phyloP scores from a whole-genome alignment of 2,329 filamentous ascomycete genomes.

The Botrytis byssoidea region DNA sequence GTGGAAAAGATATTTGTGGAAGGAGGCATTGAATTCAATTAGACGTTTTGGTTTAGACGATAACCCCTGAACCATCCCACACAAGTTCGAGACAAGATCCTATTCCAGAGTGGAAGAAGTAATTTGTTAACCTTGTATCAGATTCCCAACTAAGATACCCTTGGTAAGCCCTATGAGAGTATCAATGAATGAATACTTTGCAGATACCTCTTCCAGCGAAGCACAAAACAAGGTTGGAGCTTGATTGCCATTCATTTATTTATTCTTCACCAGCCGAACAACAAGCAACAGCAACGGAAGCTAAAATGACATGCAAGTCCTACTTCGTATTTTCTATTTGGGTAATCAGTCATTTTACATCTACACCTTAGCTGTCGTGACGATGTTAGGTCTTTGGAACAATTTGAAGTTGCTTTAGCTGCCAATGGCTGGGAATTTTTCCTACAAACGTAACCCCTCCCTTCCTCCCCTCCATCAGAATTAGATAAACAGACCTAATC shows the following conservation, averaged over 20 bases:
- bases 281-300: not conserved
- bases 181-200: not conserved
- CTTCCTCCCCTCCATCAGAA: not conserved
- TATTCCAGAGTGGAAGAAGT: not conserved
- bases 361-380: not conserved
- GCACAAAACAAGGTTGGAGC: not conserved
- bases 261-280: not conserved
- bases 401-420: not conserved
- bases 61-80: not conserved
- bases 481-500: not conserved
- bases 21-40: not conserved
- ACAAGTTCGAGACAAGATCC: not conserved
- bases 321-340: not conserved
- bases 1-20: not conserved
- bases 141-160: not conserved
- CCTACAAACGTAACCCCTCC: conserved; percentile 9
- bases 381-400: not conserved
- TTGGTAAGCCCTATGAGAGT: not conserved
- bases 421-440: not conserved
- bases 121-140: not conserved
- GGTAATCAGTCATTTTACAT: not conserved
- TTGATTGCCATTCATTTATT: not conserved
- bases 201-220: not conserved
- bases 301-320: not conserved
- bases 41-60: not conserved